A percentile compares a stretch with the other conserved stretches of the same genome.
Conservation (phyloP, 345 rosid genomes). For the Nasturtium officinale region DNA sequence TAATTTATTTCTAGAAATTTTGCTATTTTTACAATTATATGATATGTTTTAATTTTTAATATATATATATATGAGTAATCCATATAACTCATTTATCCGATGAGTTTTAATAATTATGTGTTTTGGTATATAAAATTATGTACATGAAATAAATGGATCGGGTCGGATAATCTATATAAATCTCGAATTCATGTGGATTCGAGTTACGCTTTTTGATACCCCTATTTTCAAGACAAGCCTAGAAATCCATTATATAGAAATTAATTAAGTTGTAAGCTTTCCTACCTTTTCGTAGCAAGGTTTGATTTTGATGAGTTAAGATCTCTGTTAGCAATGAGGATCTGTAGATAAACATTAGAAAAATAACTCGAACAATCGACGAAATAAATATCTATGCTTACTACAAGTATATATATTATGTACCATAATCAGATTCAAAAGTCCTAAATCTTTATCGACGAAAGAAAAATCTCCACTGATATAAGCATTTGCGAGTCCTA, state of each 20-base stretch:
- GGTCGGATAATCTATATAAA: too few species aligned
- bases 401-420: conserved; percentile 1
- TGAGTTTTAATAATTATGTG: too few species aligned
- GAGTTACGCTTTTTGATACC: too few species aligned
- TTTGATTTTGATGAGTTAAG: conserved; percentile 44
- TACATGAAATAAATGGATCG: too few species aligned
- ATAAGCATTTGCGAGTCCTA: conserved; percentile 86
- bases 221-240: too few species aligned
- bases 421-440: conserved; percentile 66
- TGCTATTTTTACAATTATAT: too few species aligned
- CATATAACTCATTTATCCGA: too few species aligned
- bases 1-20: too few species aligned
- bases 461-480: conserved; percentile 77
- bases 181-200: too few species aligned
- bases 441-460: conserved; percentile 69
- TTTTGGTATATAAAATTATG: too few species aligned
- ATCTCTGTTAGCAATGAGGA: conserved; percentile 71
- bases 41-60: too few species aligned
- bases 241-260: neutral
- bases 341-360: conserved; percentile 37
- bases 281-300: conserved; percentile 59
- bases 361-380: neutral
- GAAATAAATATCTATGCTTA: neutral
- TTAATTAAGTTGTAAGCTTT: neutral
- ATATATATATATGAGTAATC: too few species aligned